Percentiles rank a stretch among this genome's conserved stretches.
phyloP scores from a whole-genome alignment of 208 protist species.

The Trichomonas gallinae region DNA sequence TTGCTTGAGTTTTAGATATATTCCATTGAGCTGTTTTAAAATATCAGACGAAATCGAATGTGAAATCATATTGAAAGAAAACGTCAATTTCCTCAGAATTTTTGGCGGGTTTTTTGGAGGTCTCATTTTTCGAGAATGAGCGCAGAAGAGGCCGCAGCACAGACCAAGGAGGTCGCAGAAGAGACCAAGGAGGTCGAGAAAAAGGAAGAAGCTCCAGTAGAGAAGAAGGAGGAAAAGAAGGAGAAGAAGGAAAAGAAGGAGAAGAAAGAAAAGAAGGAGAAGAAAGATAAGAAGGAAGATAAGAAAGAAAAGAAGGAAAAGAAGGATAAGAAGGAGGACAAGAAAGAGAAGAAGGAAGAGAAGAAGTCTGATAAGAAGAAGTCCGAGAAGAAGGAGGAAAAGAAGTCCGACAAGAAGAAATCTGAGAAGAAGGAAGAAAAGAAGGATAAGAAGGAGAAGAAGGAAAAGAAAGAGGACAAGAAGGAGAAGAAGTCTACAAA shows the following conservation, averaged over 20 bases:
- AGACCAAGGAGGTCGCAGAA: not conserved
- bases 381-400: not conserved
- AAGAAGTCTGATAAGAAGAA: not conserved
- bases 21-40: no score
- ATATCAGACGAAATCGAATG: no score
- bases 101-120: not conserved
- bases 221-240: not conserved
- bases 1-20: no score
- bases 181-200: not conserved
- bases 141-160: not conserved
- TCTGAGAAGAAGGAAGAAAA: not conserved
- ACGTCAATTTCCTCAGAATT: not conserved
- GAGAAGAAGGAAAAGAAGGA: not conserved
- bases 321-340: not conserved
- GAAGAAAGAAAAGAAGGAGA: not conserved
- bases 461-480: not conserved
- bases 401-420: not conserved
- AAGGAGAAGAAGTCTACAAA: not conserved
- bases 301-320: not conserved
- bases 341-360: not conserved
- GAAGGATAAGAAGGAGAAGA: not conserved
- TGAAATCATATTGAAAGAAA: no score
- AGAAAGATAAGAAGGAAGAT: not conserved
- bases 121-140: not conserved
- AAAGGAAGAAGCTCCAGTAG: not conserved